Base-by-base conservation (phyloP, 345 rosid genomes). In the Moringa oleifera region DNA sequence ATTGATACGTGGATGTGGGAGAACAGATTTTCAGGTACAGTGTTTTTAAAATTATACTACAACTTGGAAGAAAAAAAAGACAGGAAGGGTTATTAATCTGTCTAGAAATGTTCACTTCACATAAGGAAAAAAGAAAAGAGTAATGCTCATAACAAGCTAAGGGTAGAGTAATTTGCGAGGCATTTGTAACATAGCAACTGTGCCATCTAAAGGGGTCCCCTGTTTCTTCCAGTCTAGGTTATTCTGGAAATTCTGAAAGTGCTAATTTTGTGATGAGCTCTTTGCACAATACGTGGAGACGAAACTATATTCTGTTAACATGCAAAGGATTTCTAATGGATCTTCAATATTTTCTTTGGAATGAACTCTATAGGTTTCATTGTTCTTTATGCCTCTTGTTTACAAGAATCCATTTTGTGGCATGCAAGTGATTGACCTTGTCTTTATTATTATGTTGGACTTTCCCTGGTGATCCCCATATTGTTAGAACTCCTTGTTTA, bases 1-100 rank as follows among this genome's bases (percentile, higher is more conserved):
- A 52, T 68, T 94, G 68, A 82, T 94, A 66, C 91, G 97, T 21
- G 99, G 99, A 45, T 94, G 99, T 68, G 99, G 99, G 20, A 88
- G 99, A 72, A 90, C 99, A 2, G 97, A 90, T 78, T 94, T 94
- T 73, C 99, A 94, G 97, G 99, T 90, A 70, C 24, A 47, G 15
- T n/a, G n/a, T 49, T 59, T 25, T 18, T 19, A 63, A 63, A 62
- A 59, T 51, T 59, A 18, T 56, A 7, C 55, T 23, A 20, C 25
- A 50, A 4, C 53, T 59, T 50, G 19, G 28, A 23, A 18, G 20
- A 57, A 52, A 64, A 58, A 24, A 13, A n/a, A 33, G 11, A 33
- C 5, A 33, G 37, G 11, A 33, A 33, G 37, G 18, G 46, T n/a
- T 23, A 18, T 18, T 20, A 47, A 18, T 33, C n/a, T 41, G 12